These are phyloP conservation scores for Porcisia hertigi DNA, from an alignment of 208 protist genomes.

Conservation along the genomic window DNA sequence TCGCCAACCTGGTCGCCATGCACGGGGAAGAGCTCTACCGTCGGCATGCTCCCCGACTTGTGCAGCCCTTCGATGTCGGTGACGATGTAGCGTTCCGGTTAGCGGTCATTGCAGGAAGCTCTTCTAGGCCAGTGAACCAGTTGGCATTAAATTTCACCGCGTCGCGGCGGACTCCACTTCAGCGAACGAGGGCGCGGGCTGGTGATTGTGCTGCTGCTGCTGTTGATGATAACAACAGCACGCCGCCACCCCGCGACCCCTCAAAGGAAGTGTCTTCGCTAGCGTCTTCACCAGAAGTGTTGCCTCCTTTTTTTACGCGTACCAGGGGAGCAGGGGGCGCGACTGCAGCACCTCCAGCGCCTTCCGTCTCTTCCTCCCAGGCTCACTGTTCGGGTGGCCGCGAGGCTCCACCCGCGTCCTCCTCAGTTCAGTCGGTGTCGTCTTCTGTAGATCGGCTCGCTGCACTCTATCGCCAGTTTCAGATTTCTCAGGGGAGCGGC, in stretches of 20 bases:
- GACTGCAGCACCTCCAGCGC: neutral
- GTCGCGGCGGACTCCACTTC: neutral
- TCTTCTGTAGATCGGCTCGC: constrained; percentile 22
- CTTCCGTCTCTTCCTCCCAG: neutral
- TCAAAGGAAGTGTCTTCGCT: neutral
- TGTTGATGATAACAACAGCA: no score
- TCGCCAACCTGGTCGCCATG: neutral
- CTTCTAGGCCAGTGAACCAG: neutral
- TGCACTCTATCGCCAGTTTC: constrained; percentile 25
- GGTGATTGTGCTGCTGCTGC: neutral
- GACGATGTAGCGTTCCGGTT: neutral
- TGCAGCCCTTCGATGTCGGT: constrained; percentile 15
- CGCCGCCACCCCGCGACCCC: neutral
- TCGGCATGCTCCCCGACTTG: constrained; percentile 5
- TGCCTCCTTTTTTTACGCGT: neutral
- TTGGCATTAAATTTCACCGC: neutral
- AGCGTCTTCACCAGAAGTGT: neutral
- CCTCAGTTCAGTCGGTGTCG: neutral
- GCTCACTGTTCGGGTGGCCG: neutral
- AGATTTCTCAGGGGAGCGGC: neutral
- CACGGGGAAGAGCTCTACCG: neutral
- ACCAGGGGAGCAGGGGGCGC: neutral
- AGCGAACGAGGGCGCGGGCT: neutral
- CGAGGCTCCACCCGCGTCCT: neutral
- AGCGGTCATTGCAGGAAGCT: neutral